Conservation (phyloP, 306 rosid genomes). For the Chamaecrista fasciculata region DNA sequence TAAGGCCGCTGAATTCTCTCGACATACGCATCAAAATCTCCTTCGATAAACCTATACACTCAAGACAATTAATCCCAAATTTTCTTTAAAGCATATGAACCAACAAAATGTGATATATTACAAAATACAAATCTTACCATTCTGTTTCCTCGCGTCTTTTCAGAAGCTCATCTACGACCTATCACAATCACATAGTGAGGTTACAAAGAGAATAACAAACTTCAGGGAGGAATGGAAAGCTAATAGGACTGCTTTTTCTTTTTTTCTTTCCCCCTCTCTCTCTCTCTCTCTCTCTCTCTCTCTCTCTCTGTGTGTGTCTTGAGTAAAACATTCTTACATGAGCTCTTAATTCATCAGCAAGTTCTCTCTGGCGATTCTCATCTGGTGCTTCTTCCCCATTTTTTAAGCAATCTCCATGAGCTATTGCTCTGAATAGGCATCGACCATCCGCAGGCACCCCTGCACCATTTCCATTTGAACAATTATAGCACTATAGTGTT, state of each 20-base stretch:
- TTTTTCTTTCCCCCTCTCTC: no score
- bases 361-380: conserved; percentile 72
- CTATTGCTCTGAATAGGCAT: conserved; percentile 84
- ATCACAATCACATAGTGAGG: conserved; percentile 1
- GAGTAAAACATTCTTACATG: conserved; percentile 42
- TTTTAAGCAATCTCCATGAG: conserved; percentile 82
- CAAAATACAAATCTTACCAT: conserved; percentile 51
- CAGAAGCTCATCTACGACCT: conserved; percentile 85
- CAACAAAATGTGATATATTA: background rate
- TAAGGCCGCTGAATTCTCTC: conserved; percentile 64
- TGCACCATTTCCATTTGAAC: conserved; percentile 24
- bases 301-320: no score
- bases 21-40: conserved; percentile 80
- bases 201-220: background rate
- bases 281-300: no score
- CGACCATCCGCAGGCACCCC: conserved; percentile 93
- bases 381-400: conserved; percentile 88
- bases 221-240: background rate
- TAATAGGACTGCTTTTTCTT: background rate
- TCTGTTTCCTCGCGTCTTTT: conserved; percentile 87
- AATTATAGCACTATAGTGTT: background rate
- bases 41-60: conserved; percentile 74
- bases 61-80: background rate
- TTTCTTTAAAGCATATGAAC: background rate
- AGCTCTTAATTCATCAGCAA: conserved; percentile 92